phyloP scores from a whole-genome alignment of 805 yeast genomes.

The Yamadazyma insecticola region DNA sequence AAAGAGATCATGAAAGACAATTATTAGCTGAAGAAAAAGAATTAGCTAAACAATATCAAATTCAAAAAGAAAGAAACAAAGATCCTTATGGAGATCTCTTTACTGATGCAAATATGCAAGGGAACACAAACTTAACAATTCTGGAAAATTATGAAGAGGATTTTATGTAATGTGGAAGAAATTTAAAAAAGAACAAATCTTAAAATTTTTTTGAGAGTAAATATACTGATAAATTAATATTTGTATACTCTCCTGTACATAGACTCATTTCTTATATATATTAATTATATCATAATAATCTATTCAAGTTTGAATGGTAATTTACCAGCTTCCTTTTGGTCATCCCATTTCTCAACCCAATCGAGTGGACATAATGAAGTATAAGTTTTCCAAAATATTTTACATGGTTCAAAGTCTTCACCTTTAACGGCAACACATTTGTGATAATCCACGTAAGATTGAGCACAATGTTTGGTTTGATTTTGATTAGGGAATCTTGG shows the following conservation, averaged over 20 bases:
- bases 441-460: conserved; percentile 95
- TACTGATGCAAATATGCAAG: conserved; percentile 24
- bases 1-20: conserved; percentile 35
- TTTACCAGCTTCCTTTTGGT: conserved; percentile 62
- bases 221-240: too few species aligned
- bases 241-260: too few species aligned
- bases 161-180: conserved; percentile 8
- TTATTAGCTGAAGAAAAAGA: conserved; percentile 23
- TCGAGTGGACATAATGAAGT: conserved; percentile 79
- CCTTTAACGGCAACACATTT: conserved; percentile 96
- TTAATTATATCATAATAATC: too few species aligned
- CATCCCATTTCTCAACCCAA: conserved; percentile 88
- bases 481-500: conserved; percentile 95
- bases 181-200: too few species aligned
- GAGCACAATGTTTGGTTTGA: conserved; percentile 99
- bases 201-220: too few species aligned
- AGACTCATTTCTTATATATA: too few species aligned
- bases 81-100: conserved; percentile 34
- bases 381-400: conserved; percentile 89
- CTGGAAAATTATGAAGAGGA: conserved; percentile 15
- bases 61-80: conserved; percentile 32
- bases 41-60: conserved; percentile 31
- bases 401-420: conserved; percentile 97
- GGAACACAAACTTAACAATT: conserved; percentile 8
- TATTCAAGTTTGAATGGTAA: conserved; percentile 39